Evolutionary conservation across 768 basidiomycete genomes (phyloP).

Genomic region (Boletus subparvulus): DNA sequence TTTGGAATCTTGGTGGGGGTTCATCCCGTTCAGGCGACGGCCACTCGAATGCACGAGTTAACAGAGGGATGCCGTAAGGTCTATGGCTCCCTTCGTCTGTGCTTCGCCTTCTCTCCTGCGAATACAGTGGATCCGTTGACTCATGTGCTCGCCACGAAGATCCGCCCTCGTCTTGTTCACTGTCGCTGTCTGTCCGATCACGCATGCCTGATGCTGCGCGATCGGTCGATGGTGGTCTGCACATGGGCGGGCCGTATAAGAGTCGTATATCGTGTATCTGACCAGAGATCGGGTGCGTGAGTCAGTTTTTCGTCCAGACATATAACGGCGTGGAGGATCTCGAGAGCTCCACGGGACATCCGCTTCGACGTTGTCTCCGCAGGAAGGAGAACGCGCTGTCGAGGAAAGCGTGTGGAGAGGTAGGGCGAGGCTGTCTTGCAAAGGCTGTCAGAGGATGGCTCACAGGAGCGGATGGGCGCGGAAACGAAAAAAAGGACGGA

Average conservation of each 20-base stretch:
- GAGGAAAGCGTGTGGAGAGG: constrained; percentile 9
- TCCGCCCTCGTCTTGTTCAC: constrained; percentile 46
- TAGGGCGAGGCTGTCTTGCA: constrained; percentile 1
- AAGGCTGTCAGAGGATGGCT: constrained; percentile 1
- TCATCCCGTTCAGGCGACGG: constrained; percentile 22
- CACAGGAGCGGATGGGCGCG: constrained; percentile 22
- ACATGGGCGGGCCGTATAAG: constrained; percentile 27
- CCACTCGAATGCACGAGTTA: constrained; percentile 27
- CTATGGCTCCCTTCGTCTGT: constrained; percentile 13
- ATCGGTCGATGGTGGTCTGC: constrained; percentile 22
- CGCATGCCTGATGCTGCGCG: constrained; percentile 13
- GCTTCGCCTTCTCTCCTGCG: constrained; percentile 17
- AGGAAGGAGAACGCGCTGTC: constrained; percentile 6
- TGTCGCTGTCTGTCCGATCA: constrained; percentile 39
- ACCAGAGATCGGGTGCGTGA: constrained; percentile 18
- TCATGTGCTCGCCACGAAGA: constrained; percentile 33
- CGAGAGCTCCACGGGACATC: constrained; percentile 21
- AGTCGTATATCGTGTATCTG: constrained; percentile 11
- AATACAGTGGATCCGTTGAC: constrained; percentile 7
- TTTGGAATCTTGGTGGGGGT: constrained; percentile 5
- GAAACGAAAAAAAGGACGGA: constrained; percentile 31
- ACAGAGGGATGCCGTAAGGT: constrained; percentile 15
- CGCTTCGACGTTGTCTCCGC: constrained; percentile 16
- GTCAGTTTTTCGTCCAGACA: constrained; percentile 16
- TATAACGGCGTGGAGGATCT: constrained; percentile 16